Base-by-base conservation (phyloP, 495 filamentous ascomycete genomes). In the Trichoderma virens region DNA sequence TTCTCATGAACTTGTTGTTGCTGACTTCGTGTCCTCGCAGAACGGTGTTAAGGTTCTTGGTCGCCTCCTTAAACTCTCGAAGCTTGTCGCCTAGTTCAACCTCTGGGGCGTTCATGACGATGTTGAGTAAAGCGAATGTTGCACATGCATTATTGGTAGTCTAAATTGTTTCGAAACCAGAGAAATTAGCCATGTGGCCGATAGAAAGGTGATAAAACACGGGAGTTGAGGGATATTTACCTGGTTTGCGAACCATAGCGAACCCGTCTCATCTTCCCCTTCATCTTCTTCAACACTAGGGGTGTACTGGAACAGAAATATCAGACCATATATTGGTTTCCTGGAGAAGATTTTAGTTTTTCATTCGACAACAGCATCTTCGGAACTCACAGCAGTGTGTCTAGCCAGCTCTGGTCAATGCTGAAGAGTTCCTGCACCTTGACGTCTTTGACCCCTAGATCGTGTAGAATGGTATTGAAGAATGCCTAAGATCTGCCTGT, bases 201-300 rank as follows among this genome's bases (percentile, higher is more conserved):
- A 62, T 34, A n/a, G 0, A 5, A 28, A n/a, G 4, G 3, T 61
- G 23, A 66, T 20, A 30, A 62, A 64, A 14, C 39, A 11, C 18
- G 27, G 8, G n/a, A 23, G n/a, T 23, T 16, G 5, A 6, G 16
- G 9, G 18, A 13, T 28, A 65, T 77, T 56, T 68, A 90, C 89
- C 77, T 98, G 94, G 69, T 97, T 97, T 16, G 92, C 92, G 75
- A 97, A 97, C 94, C 94, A 98, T 32, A 97, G 74, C 6, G 86
- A 77, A 0, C 87, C 90, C 45, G 67, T 62, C 45, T 75, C 68
- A 1, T 67, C 59, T 28, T 69, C 69, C 14, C 72, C 70, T 43
- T 60, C 56, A 18, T 6, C 18, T 5, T 69, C 63, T 18, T 72
- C 83, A 39, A 74, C 68, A 65, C 88, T 83, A 65, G 85, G 79